These are phyloP conservation scores for Danielia reshetovae DNA, from an alignment of 805 yeast genomes.

Conservation along the genomic window DNA sequence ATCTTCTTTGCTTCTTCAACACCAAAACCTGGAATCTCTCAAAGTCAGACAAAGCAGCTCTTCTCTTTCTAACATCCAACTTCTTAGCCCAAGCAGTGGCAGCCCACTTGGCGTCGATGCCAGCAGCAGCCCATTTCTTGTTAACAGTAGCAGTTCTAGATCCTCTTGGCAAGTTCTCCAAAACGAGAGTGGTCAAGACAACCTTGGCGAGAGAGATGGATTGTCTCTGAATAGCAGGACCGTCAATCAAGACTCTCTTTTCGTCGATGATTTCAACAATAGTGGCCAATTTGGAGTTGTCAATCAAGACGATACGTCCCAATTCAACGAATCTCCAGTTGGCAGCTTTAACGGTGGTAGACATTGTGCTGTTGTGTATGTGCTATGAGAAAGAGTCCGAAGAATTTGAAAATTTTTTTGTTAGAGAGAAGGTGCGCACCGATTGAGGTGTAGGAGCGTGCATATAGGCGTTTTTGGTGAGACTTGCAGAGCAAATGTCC, in stretches of 20 bases:
- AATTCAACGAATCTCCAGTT: slow-evolving; percentile 99
- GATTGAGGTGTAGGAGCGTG: no score
- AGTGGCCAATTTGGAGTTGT: slow-evolving; percentile 88
- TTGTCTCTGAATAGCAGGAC: slow-evolving; percentile 96
- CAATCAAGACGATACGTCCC: slow-evolving; percentile 95
- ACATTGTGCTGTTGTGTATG: slow-evolving; percentile 15
- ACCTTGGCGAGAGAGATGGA: slow-evolving; percentile 82
- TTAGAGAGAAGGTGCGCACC: slow-evolving; percentile 4
- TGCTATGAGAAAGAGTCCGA: slow-evolving; percentile 8
- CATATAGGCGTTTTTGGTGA: no score
- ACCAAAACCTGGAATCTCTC: slow-evolving; percentile 99
- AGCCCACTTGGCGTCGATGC: slow-evolving; percentile 86
- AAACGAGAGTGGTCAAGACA: slow-evolving; percentile 88
- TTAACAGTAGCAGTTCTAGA: slow-evolving; percentile 78
- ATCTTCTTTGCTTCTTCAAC: slow-evolving; percentile 96
- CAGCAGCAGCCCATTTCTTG: slow-evolving; percentile 93
- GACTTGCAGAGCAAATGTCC: no score
- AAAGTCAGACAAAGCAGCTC: slow-evolving; percentile 91
- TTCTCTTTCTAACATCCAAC: slow-evolving; percentile 91
- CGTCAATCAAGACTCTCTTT: slow-evolving; percentile 96
- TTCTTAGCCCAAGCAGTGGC: slow-evolving; percentile 96
- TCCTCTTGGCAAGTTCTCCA: slow-evolving; percentile 89
- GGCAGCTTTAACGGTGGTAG: slow-evolving; percentile 82
- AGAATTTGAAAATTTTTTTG: slow-evolving; percentile 15
- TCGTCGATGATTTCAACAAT: slow-evolving; percentile 99